phyloP scores from a whole-genome alignment of 2,329 filamentous ascomycete species.

The Monilinia fructicola region DNA sequence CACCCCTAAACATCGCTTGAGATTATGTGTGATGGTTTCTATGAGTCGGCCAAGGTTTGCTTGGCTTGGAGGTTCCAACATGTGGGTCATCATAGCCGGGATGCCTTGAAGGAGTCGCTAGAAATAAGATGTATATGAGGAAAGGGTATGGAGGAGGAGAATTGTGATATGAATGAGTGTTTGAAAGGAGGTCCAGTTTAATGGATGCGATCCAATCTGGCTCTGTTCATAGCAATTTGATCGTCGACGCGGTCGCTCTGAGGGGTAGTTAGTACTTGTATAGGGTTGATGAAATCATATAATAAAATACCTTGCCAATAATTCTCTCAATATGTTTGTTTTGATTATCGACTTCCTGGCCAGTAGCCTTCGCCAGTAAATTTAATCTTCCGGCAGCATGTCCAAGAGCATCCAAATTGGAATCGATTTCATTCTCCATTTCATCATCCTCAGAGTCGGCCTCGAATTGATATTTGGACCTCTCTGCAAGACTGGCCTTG shows the following conservation, averaged over 20 bases:
- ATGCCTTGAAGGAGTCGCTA: not conserved
- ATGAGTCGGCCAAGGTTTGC: not conserved
- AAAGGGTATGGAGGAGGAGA: not conserved
- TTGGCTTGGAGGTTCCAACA: not conserved
- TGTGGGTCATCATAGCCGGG: not conserved
- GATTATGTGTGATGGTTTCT: not conserved
- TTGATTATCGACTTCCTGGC: constrained; percentile 71
- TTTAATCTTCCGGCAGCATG: constrained; percentile 69
- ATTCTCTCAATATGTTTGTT: constrained; percentile 78
- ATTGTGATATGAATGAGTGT: not conserved
- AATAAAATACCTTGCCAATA: constrained; percentile 64
- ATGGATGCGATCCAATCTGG: constrained; percentile 43
- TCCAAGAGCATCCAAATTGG: constrained; percentile 60
- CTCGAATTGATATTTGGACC: constrained; percentile 75
- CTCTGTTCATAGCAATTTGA: constrained; percentile 74
- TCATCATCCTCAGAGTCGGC: constrained; percentile 46
- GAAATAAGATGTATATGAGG: not conserved
- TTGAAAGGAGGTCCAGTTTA: constrained; percentile 20
- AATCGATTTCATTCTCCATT: constrained; percentile 71
- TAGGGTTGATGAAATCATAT: constrained; percentile 14
- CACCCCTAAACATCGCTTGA: constrained; percentile 1
- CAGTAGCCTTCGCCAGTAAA: constrained; percentile 69
- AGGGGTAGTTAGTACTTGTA: constrained; percentile 37
- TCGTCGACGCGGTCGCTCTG: constrained; percentile 83
- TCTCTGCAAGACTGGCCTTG: constrained; percentile 53